Conservation (phyloP, 2,329 filamentous ascomycete genomes). For the Dothistroma pini region DNA sequence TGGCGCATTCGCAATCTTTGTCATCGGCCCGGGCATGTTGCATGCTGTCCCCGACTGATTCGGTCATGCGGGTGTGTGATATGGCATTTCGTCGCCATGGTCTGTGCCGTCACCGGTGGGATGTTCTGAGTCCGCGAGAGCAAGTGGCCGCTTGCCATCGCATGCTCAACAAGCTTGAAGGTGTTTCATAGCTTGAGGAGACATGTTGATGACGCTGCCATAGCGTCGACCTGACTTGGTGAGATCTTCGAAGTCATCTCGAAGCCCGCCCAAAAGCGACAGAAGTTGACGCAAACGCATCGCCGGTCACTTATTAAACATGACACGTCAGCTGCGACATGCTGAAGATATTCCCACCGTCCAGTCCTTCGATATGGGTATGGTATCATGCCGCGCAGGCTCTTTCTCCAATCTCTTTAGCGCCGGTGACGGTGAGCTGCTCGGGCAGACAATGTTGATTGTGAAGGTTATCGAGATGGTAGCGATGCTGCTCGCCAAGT, state of each 20-base stretch:
- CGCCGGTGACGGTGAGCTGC: neutral
- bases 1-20: neutral
- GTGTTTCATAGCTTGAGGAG: neutral
- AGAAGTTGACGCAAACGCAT: neutral
- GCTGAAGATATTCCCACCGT: neutral
- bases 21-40: neutral
- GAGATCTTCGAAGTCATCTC: neutral
- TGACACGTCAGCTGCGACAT: neutral
- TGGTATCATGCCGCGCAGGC: neutral
- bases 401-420: neutral
- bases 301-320: neutral
- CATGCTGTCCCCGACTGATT: no score
- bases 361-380: neutral
- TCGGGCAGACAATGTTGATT: neutral
- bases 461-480: neutral
- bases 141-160: neutral
- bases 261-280: neutral
- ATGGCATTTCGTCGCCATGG: neutral
- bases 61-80: neutral
- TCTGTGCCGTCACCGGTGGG: neutral
- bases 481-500: neutral
- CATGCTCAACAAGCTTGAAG: neutral
- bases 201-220: neutral
- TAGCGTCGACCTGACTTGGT: neutral
- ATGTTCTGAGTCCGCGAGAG: neutral